Conservation (phyloP, 2,329 filamentous ascomycete species). For the Arachnopeziza araneosa region DNA sequence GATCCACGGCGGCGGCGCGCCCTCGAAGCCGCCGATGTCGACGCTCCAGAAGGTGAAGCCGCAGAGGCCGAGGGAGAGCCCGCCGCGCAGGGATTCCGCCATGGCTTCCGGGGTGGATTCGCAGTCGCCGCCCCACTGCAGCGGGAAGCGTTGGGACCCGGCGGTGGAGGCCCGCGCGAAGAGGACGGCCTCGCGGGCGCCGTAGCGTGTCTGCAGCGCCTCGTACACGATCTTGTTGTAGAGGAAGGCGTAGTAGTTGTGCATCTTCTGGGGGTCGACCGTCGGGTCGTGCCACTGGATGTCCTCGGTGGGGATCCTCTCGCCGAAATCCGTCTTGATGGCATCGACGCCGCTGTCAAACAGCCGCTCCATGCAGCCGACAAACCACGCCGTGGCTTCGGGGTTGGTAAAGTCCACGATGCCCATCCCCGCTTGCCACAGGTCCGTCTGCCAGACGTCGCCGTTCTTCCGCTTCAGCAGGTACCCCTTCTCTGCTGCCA, state of each 20-base stretch:
- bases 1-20: slow-evolving; percentile 49
- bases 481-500: slow-evolving; percentile 51
- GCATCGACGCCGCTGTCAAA: slow-evolving; percentile 55
- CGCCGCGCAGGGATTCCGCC: slow-evolving; percentile 55
- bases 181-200: slow-evolving; percentile 46
- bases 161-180: slow-evolving; percentile 55
- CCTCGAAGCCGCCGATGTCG: slow-evolving; percentile 60
- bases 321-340: slow-evolving; percentile 61
- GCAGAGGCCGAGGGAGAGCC: slow-evolving; percentile 49
- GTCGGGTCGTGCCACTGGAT: slow-evolving; percentile 48
- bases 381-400: slow-evolving; percentile 50
- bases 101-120: slow-evolving; percentile 58
- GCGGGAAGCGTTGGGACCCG: slow-evolving; percentile 53
- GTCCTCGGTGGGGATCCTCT: slow-evolving; percentile 51
- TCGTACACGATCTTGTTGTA: slow-evolving; percentile 58
- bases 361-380: slow-evolving; percentile 44
- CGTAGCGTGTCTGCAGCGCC: slow-evolving; percentile 42
- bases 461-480: slow-evolving; percentile 54
- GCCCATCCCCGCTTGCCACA: slow-evolving; percentile 60
- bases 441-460: slow-evolving; percentile 58
- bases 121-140: slow-evolving; percentile 59
- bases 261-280: slow-evolving; percentile 50
- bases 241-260: slow-evolving; percentile 58
- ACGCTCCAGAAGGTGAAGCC: slow-evolving; percentile 57
- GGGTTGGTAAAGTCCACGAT: slow-evolving; percentile 60